Evolutionary conservation across 495 filamentous ascomycete species (phyloP), one percentile per base, ranked within the genome.

Genomic region (Aspergillus leporis): DNA sequence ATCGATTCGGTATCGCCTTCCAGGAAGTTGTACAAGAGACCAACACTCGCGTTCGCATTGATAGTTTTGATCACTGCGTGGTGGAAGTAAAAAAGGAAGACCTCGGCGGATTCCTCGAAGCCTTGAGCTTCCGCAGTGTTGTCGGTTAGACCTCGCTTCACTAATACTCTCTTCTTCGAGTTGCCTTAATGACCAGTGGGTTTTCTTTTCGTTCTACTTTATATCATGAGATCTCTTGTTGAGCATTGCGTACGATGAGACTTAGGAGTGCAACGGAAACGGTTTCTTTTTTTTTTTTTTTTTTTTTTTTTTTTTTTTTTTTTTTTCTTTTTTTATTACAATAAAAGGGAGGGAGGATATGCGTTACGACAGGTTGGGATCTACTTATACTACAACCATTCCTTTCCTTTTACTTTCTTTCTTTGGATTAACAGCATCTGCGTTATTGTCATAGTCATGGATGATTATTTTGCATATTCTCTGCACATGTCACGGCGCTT

Each of bases 11-110:
- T 13, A 90, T 87, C 68, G 94, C 95, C 10, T 98, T 98, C 74
- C 92, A 97, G 68, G 93, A 96, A 66, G 95, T 98, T 8, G 90
- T 96, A 21, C 84, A 86, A 54, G 92, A 96, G 77, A 98, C 93
- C 40, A 92, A 87, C 60, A 90, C 93, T 4, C 79, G 92, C 16
- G 91, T 98, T 19, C 79, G 92, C 56, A 96, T 97, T 62, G 94
- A 98, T 70, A 93, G 89, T 74, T 98, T 98, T 72, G 95, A 98
- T 74, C 89, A 96, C 70, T 96, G 91, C 62, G 95, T 98, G 10
- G 92, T 97, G 49, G 94, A 98, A 75, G 94, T 98, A 31, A 85
- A 87, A 76, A 96, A 96, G 76, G 94, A 98, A 69, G 93, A 98
- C 74, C 78, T 98, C 30, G 83, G 87, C 19, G 91, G 88, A 12